phyloP scores from a whole-genome alignment of 768 basidiomycete genomes.

The Mycena galopus region DNA sequence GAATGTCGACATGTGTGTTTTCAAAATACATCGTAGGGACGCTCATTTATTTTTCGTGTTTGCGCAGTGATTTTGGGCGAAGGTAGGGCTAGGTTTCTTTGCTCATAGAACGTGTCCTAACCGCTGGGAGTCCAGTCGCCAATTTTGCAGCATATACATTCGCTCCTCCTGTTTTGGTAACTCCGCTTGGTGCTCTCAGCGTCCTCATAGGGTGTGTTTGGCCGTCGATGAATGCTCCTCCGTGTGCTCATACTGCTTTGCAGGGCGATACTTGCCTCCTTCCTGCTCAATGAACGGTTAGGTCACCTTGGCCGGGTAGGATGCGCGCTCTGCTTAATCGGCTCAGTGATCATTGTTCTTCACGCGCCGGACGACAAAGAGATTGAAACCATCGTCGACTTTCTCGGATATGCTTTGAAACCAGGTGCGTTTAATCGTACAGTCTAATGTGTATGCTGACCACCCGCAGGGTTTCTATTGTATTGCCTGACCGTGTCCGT shows the following conservation, averaged over 20 bases:
- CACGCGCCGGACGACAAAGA: conserved; percentile 98
- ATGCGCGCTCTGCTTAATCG: conserved; percentile 86
- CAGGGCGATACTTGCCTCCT: conserved; percentile 94
- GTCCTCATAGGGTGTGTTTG: conserved; percentile 91
- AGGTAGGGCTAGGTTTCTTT: conserved; percentile 60
- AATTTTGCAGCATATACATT: conserved; percentile 98
- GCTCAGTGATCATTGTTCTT: conserved; percentile 93
- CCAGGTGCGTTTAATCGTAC: conserved; percentile 84
- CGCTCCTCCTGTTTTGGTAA: conserved; percentile 98
- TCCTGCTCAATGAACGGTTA: conserved; percentile 92
- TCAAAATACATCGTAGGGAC: background rate
- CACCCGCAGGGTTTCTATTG: conserved; percentile 80
- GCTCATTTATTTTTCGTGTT: conserved; percentile 8
- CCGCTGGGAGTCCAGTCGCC: conserved; percentile 62
- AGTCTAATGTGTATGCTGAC: no score
- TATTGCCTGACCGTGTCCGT: conserved; percentile 91
- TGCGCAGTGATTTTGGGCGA: conserved; percentile 90
- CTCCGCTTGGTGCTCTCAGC: conserved; percentile 95
- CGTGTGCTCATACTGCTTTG: conserved; percentile 20
- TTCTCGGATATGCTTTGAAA: conserved; percentile 91
- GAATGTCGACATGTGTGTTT: conserved; percentile 85
- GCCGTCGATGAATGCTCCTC: background rate
- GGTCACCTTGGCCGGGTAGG: conserved; percentile 93
- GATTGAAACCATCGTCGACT: conserved; percentile 93
- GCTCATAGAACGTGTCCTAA: background rate